Percentiles rank a stretch among this genome's conserved stretches.
phyloP scores from a whole-genome alignment of 1,139 yeast genomes.

The Geotrichum carabidarum region DNA sequence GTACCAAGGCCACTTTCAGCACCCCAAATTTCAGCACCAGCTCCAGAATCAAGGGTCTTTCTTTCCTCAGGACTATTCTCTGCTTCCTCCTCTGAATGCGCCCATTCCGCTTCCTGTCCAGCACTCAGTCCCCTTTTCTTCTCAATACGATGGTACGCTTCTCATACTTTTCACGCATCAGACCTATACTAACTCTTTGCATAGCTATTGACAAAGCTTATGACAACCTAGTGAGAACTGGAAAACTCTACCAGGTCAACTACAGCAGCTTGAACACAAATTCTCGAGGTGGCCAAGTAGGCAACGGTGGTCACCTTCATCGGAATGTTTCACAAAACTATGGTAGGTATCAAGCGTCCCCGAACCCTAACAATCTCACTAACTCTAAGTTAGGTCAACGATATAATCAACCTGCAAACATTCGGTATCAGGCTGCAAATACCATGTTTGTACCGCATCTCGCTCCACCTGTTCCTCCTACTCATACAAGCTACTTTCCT shows the following conservation, averaged over 20 bases:
- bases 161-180: neutral
- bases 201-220: conserved; percentile 15
- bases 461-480: neutral
- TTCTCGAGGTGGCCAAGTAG: conserved; percentile 1
- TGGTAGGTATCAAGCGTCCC: conserved; percentile 10
- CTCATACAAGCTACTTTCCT: neutral
- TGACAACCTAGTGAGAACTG: conserved; percentile 9
- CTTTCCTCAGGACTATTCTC: neutral
- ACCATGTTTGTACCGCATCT: neutral
- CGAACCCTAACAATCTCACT: neutral
- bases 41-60: neutral
- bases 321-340: conserved; percentile 13
- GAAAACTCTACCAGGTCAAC: conserved; percentile 3
- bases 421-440: neutral
- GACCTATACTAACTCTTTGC: neutral
- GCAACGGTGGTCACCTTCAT: neutral
- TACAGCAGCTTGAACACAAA: neutral
- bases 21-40: neutral
- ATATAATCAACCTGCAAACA: neutral
- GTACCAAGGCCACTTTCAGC: neutral
- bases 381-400: neutral
- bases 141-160: conserved; percentile 14
- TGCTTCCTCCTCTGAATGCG: neutral
- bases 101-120: conserved; percentile 11
- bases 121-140: conserved; percentile 13